phyloP scores from a whole-genome alignment of 768 basidiomycete genomes.

The Panaeolus cyanescens region DNA sequence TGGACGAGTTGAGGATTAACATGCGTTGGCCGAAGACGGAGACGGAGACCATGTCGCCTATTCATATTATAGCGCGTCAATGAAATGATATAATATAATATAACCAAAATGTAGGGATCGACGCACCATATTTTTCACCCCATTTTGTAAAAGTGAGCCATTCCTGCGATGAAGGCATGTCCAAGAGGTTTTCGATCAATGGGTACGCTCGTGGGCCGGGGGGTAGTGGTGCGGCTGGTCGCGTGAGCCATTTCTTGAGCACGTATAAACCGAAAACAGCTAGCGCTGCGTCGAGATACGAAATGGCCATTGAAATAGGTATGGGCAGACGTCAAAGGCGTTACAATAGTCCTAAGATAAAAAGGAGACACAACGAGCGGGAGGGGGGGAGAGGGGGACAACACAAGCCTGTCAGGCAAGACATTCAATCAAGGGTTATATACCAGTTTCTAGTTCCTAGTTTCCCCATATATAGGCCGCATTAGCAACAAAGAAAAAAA shows the following conservation, averaged over 20 bases:
- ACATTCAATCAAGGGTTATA: background rate
- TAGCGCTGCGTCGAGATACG: constrained; percentile 17
- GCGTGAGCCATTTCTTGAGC: constrained; percentile 17
- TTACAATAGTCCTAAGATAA: too few species aligned
- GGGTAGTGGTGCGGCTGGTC: constrained; percentile 30
- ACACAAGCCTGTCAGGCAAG: background rate
- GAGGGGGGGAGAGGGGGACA: background rate
- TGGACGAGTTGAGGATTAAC: constrained; percentile 43
- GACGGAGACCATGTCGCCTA: constrained; percentile 46
- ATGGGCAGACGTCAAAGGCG: background rate
- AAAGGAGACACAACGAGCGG: too few species aligned
- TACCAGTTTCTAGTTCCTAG: background rate
- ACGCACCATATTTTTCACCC: constrained; percentile 45
- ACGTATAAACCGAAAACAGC: constrained; percentile 16
- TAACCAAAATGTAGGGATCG: background rate
- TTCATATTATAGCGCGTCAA: background rate
- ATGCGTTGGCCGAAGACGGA: constrained; percentile 48
- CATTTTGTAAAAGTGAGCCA: constrained; percentile 48
- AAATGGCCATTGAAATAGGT: constrained; percentile 3
- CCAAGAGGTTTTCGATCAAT: constrained; percentile 48
- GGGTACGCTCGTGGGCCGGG: constrained; percentile 49
- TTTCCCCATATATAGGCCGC: too few species aligned
- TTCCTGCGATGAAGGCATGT: constrained; percentile 47
- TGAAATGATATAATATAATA: background rate
- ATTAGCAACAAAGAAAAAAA: too few species aligned